Base-by-base conservation (phyloP, 129 eudicot species). In the Pseudognaphalium luteoalbum region DNA sequence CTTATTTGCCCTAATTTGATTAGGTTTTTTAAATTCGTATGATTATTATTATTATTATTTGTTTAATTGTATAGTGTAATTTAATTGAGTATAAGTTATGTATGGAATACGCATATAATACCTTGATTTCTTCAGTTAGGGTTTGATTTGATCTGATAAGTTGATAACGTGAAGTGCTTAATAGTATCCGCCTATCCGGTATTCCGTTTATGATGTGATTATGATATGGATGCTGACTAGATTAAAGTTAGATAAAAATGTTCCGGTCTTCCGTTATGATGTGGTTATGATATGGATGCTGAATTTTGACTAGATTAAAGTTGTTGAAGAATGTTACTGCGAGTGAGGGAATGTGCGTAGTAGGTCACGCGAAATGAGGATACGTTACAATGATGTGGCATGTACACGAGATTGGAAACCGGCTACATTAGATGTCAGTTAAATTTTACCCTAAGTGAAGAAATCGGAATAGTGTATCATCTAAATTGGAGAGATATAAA, bases 1-100 rank as follows among this genome's bases (percentile, higher is more conserved):
- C 20, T 50, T 39, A 65, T 64, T 80, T 66, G 16, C 56, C 73
- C 61, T 52, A 28, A 80, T 73, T 54, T 65, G 15, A 3, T 20
- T 58, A 3, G 54, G 3, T 14, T 14, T 25, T 14, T 47, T 47
- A 34, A 7, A 4, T 70, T 78, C 72, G 20, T 60, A 41, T 28
- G 9, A 12, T 1, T 44, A 11, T 3, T 77, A 12, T 1, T 44
- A 11, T 3, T 77, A 21, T 4, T 7, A 35, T 56, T 19, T 44
- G 9, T 57, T 56, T 20, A 17, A 15, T 25, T 29, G 56, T 67
- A 29, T 57, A 21, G 7, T 41, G 6, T 77, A 39, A 54, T 77
- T 17, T 29, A 22, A 60, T 39, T 4, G 34, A 32, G 4, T 32
- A 3, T 32, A 32, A 32, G 4, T 32, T 32, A 32, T 32, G 34